Conservation (phyloP, 352 stramenopile species). For the Pythium oligandrum region DNA sequence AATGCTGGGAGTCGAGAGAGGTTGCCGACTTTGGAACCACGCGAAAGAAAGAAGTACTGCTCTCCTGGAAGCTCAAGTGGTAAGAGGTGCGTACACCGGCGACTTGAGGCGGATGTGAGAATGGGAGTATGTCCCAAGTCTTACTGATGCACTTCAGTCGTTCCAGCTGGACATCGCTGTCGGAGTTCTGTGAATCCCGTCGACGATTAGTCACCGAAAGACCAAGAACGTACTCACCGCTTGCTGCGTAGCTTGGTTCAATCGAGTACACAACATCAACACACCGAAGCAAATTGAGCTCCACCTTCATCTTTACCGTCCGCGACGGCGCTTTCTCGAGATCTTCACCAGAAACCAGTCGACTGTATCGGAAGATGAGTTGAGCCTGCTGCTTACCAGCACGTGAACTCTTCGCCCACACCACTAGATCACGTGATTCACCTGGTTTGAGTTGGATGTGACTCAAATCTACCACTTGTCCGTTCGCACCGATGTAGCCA, state of each 20-base stretch:
- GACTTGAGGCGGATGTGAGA: too few species aligned
- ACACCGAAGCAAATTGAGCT: conserved; percentile 51
- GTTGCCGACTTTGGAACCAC: conserved; percentile 21
- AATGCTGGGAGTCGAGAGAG: too few species aligned
- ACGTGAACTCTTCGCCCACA: conserved; percentile 44
- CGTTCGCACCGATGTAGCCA: conserved; percentile 58
- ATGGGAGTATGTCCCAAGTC: conserved; percentile 25
- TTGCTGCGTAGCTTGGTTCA: conserved; percentile 56
- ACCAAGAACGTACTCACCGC: conserved; percentile 69
- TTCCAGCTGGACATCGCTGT: conserved; percentile 41
- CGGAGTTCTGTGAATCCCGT: conserved; percentile 5
- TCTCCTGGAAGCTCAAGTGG: conserved; percentile 56
- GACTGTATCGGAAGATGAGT: conserved; percentile 70
- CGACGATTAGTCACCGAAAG: conserved; percentile 61
- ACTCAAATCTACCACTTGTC: conserved; percentile 58
- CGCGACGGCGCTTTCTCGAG: conserved; percentile 16
- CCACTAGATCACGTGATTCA: conserved; percentile 36
- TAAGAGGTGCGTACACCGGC: too few species aligned
- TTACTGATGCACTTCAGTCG: conserved; percentile 59
- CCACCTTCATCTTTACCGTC: conserved; percentile 52
- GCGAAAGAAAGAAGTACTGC: conserved; percentile 79
- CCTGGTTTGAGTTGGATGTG: conserved; percentile 42
- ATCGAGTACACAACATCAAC: conserved; percentile 62
- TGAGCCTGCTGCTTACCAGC: conserved; percentile 40
- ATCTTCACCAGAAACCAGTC: conserved; percentile 18